A percentile compares a stretch with the other conserved stretches of the same genome.
Conservation (phyloP, 2,329 filamentous ascomycete species). For the Ophioceras dolichostomum region DNA sequence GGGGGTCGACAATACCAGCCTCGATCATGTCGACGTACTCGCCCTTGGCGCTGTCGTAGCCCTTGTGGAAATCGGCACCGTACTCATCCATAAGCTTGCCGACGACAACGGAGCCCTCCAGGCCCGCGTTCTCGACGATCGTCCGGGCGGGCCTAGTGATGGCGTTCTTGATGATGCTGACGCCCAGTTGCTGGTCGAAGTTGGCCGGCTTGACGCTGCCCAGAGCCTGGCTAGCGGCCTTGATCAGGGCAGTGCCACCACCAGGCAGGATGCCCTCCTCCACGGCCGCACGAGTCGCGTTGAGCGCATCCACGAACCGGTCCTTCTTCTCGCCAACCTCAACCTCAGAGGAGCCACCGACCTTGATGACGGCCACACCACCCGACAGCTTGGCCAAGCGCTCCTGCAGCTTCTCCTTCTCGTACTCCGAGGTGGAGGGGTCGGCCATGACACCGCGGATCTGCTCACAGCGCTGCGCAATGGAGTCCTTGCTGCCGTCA, state of each 20-base stretch:
- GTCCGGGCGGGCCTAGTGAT: conserved; percentile 90
- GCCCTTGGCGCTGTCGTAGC: conserved; percentile 91
- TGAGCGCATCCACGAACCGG: conserved; percentile 94
- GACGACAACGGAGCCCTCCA: conserved; percentile 91
- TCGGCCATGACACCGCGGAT: conserved; percentile 95
- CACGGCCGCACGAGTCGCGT: conserved; percentile 94
- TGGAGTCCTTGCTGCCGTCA: conserved; percentile 86
- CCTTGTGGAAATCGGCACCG: conserved; percentile 90
- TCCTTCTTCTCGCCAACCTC: conserved; percentile 99
- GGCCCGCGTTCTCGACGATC: conserved; percentile 95
- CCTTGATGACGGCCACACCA: conserved; percentile 98
- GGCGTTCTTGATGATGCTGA: conserved; percentile 94
- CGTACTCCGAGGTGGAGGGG: conserved; percentile 91
- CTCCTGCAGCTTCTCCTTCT: conserved; percentile 99
- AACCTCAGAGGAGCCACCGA: conserved; percentile 92
- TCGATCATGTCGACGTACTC: conserved; percentile 99
- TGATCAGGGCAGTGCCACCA: conserved; percentile 95
- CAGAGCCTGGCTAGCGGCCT: conserved; percentile 86
- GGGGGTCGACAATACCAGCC: conserved; percentile 92
- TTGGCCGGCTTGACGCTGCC: conserved; percentile 74
- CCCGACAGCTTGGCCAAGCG: conserved; percentile 98
- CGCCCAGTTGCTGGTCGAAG: conserved; percentile 98
- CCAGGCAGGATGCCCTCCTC: conserved; percentile 98
- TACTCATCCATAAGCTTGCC: conserved; percentile 97
- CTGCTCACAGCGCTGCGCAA: conserved; percentile 94